Evolutionary conservation across 2,329 filamentous ascomycete genomes (phyloP).

Genomic region (Colletotrichum destructivum): DNA sequence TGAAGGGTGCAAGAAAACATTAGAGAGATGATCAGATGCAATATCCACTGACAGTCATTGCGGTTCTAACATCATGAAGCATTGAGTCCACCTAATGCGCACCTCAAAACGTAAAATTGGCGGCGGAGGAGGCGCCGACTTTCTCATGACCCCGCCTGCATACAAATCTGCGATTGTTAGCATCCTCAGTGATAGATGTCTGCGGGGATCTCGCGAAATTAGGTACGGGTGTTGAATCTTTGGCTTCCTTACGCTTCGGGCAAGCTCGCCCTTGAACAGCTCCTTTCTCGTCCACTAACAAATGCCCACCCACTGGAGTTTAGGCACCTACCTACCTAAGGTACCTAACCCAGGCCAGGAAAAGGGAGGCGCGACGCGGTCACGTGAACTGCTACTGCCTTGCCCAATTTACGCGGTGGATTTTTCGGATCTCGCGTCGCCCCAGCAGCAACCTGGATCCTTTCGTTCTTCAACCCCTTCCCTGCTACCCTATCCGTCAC

Average conservation of each 20-base stretch:
- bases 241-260: slow-evolving; percentile 27
- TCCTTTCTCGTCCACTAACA: slow-evolving; percentile 1
- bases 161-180: too few species aligned
- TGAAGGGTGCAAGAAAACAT: too few species aligned
- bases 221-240: neutral
- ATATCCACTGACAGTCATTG: neutral
- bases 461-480: slow-evolving; percentile 33
- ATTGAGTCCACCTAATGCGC: too few species aligned
- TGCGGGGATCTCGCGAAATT: neutral
- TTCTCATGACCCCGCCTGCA: neutral
- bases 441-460: slow-evolving; percentile 33
- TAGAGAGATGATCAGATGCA: too few species aligned
- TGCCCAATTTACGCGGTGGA: slow-evolving; percentile 58
- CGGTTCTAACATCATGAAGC: neutral
- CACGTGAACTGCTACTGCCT: slow-evolving; percentile 53
- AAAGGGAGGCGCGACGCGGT: slow-evolving; percentile 41
- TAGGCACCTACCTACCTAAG: too few species aligned
- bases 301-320: neutral
- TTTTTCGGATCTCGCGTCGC: slow-evolving; percentile 61
- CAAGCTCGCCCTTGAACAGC: slow-evolving; percentile 23
- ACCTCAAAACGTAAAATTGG: too few species aligned
- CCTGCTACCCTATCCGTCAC: slow-evolving; percentile 38
- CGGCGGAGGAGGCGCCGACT: too few species aligned
- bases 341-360: neutral
- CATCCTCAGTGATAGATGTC: too few species aligned